A percentile compares a stretch with the other conserved stretches of the same genome.
Conservation (phyloP, 2,329 filamentous ascomycete genomes). For the Ceratocystiopsis minuta region DNA sequence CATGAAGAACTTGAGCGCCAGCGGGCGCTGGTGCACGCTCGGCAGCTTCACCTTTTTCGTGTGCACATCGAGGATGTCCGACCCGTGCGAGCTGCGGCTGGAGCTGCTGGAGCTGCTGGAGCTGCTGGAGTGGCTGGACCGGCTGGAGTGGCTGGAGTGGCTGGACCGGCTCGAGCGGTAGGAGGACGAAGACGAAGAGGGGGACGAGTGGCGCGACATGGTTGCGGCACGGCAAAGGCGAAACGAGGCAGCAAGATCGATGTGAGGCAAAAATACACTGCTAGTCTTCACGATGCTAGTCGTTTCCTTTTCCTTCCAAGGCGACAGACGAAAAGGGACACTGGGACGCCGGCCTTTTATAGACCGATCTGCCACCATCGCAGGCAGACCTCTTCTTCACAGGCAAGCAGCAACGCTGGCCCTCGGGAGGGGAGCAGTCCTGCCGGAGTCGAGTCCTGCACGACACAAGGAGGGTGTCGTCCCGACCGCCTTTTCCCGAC, state of each 20-base stretch:
- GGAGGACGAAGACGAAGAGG: neutral
- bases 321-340: too few species aligned
- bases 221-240: neutral
- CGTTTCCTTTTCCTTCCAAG: too few species aligned
- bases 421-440: too few species aligned
- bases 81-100: neutral
- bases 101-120: neutral
- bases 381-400: too few species aligned
- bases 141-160: neutral
- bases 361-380: too few species aligned
- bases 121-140: neutral
- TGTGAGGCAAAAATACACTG: too few species aligned
- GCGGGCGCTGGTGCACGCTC: neutral
- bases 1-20: neutral
- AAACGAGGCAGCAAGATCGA: neutral
- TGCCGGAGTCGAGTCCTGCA: too few species aligned
- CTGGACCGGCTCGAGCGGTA: neutral
- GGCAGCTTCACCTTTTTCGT: constrained; percentile 1
- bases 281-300: too few species aligned
- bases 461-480: too few species aligned
- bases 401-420: too few species aligned
- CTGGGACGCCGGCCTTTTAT: too few species aligned
- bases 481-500: too few species aligned
- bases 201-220: neutral
- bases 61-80: neutral